Conservation (phyloP, 2,329 filamentous ascomycete species). For the Hymenoscyphus repandus region DNA sequence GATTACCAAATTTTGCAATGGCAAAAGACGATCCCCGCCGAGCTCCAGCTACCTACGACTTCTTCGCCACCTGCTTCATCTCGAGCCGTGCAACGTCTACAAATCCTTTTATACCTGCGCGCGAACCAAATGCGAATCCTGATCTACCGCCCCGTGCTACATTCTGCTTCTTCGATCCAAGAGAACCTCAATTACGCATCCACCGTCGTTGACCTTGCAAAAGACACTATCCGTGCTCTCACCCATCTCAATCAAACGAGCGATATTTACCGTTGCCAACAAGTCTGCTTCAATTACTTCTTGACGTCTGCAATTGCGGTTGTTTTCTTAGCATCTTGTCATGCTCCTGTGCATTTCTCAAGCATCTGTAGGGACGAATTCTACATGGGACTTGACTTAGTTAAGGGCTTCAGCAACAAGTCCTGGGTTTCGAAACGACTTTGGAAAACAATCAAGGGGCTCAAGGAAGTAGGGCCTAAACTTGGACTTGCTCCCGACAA, state of each 20-base stretch:
- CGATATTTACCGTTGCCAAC: constrained; percentile 64
- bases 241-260: constrained; percentile 66
- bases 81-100: constrained; percentile 58
- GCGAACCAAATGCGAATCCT: constrained; percentile 87
- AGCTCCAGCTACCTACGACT: constrained; percentile 47
- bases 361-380: constrained; percentile 67
- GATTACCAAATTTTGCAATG: constrained; percentile 83
- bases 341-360: constrained; percentile 68
- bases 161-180: constrained; percentile 78
- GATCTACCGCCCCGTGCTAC: constrained; percentile 81
- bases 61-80: constrained; percentile 39
- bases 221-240: constrained; percentile 70
- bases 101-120: constrained; percentile 78
- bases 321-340: constrained; percentile 70
- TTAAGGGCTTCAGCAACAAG: constrained; percentile 66
- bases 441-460: constrained; percentile 61
- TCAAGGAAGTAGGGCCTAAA: constrained; percentile 67
- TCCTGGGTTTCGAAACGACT: constrained; percentile 68
- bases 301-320: constrained; percentile 70
- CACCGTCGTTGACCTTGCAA: constrained; percentile 67
- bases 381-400: constrained; percentile 70
- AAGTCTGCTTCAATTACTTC: constrained; percentile 78
- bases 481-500: constrained; percentile 44
- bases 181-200: constrained; percentile 69
- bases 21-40: constrained; percentile 69